A percentile compares a stretch with the other conserved stretches of the same genome.
These are phyloP conservation scores for Orbilia javanica DNA, from an alignment of 2,329 filamentous ascomycete species.

Conservation along the genomic window DNA sequence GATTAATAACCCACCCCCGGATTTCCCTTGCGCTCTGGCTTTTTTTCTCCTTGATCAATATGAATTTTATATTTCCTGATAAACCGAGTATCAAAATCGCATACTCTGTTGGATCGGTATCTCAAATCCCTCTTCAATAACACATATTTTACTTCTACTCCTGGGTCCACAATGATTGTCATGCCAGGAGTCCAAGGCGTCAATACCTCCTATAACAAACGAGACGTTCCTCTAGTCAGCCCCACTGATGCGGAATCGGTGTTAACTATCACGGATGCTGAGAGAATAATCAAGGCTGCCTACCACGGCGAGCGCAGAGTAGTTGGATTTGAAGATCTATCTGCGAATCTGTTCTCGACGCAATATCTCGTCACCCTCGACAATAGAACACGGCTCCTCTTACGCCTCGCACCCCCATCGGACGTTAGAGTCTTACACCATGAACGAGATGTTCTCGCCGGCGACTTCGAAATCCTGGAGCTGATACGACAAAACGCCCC, in stretches of 20 bases:
- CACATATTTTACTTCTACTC: not conserved
- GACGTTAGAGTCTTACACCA: conserved; percentile 61
- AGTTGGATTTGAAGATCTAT: conserved; percentile 29
- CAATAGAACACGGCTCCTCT: conserved; percentile 32
- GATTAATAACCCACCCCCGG: conserved; percentile 48
- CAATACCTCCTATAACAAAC: conserved; percentile 37
- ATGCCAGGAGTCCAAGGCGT: conserved; percentile 31
- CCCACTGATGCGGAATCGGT: conserved; percentile 28
- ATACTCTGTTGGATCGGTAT: conserved; percentile 7
- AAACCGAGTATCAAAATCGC: conserved; percentile 22
- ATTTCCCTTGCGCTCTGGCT: conserved; percentile 27
- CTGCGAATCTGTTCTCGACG: conserved; percentile 24
- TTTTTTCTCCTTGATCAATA: conserved; percentile 19
- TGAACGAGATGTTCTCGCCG: conserved; percentile 58
- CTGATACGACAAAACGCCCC: conserved; percentile 52
- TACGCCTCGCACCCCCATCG: conserved; percentile 43
- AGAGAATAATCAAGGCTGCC: conserved; percentile 51
- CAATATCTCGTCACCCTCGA: conserved; percentile 58
- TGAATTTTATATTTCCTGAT: conserved; percentile 38
- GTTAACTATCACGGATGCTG: conserved; percentile 22
- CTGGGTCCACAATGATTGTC: conserved; percentile 40
- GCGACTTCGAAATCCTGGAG: conserved; percentile 59
- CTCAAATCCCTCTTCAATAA: conserved; percentile 13
- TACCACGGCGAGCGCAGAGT: conserved; percentile 40
- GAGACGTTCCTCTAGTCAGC: conserved; percentile 20